These are phyloP conservation scores for Ilex aquifolium DNA, from an alignment of 257 asterid species.

Conservation along the genomic window DNA sequence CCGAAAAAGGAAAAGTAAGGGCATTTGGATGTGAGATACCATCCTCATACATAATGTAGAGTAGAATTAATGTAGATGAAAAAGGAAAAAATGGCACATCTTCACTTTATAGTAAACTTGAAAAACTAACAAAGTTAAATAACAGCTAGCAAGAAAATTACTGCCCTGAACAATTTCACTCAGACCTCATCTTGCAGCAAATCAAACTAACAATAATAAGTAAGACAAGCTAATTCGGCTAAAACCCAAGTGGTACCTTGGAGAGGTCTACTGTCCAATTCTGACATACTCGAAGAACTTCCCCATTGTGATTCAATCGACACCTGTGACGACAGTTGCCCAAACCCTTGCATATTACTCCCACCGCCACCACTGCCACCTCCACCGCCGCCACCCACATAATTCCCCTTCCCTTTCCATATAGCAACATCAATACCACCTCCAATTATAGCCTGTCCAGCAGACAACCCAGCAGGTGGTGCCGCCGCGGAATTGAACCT, in stretches of 20 bases:
- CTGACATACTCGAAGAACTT: constrained; percentile 57
- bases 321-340: constrained; percentile 38
- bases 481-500: constrained; percentile 31
- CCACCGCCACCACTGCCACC: constrained; percentile 9
- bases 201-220: too few relatives aligned
- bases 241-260: constrained; percentile 46
- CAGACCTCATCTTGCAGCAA: too few relatives aligned
- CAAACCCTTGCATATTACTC: constrained; percentile 27
- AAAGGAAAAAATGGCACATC: too few relatives aligned
- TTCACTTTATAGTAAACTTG: too few relatives aligned
- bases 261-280: constrained; percentile 56
- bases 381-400: constrained; percentile 16
- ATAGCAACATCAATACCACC: constrained; percentile 36
- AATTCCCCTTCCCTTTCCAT: constrained; percentile 45
- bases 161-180: too few relatives aligned
- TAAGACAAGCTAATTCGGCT: background rate
- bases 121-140: too few relatives aligned
- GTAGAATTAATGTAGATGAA: too few relatives aligned
- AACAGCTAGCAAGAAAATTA: too few relatives aligned
- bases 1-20: too few relatives aligned
- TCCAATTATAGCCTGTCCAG: constrained; percentile 23
- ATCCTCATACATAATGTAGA: too few relatives aligned
- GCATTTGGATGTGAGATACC: too few relatives aligned
- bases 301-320: constrained; percentile 73
- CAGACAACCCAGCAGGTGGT: constrained; percentile 27